Base-by-base conservation (phyloP, 192 early-diverging fungal genomes). In the Mortierella alpina region DNA sequence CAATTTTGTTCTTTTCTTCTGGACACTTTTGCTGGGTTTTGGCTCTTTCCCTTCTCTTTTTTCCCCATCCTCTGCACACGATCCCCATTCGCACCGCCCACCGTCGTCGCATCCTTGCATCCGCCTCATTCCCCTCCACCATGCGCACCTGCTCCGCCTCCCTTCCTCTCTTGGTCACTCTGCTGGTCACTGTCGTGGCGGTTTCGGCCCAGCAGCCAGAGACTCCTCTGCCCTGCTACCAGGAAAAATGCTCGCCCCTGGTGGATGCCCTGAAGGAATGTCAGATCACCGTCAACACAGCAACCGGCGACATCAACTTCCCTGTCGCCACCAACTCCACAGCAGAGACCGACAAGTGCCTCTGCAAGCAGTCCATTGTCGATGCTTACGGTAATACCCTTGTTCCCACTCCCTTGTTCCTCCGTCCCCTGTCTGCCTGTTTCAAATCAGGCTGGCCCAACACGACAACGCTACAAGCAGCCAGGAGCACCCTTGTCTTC, bases 301-400 rank as follows among this genome's bases (percentile, higher is more conserved):
- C 58, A n/a, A 72, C 70, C 17, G 77, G 77, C 70, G 64, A 80
- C 66, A 80, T 72, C 57, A 72, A 72, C 70, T 80, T 80, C 60
- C 69, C 77, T 53, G 59, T 67, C 48, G 52, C 66, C 44, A 22
- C 62, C 59, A 58, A 72, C 48, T 52, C 70, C 59, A 45, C 48
- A 7, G 44, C 46, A 40, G 54, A 65, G 22, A 80, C 77, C 10
- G 77, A 80, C 77, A 80, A 80, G 52, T 80, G 77, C 47, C 65
- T 80, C 59, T 80, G 77, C 77, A 80, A 66, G 64, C 77, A 80
- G 66, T 11, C 70, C 39, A 59, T 80, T 17, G 66, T 80, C 53
- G 42, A 80, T 50, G 66, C 70, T 20, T 80, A 68, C 42, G 70
- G 77, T 80, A 80, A 72, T 48, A 5, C 5, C 20, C 46, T 50